phyloP scores from a whole-genome alignment of 2,329 filamentous ascomycete genomes.

The Didymella arachidicola region DNA sequence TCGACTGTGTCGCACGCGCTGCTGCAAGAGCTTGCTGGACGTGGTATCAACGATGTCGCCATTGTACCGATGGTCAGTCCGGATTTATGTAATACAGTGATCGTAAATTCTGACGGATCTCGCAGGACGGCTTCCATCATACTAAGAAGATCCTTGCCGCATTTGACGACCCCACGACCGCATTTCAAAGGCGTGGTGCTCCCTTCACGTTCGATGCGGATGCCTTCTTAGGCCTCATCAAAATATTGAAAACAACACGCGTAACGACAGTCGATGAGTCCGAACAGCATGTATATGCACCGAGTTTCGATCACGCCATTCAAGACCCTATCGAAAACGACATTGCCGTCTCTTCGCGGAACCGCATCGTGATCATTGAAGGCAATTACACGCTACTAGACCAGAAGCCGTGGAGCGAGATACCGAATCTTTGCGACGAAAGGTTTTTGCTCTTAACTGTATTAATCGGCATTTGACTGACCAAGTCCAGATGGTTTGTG shows the following conservation, averaged over 20 bases:
- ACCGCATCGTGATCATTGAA: conserved; percentile 34
- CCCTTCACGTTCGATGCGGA: conserved; percentile 39
- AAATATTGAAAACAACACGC: conserved; percentile 23
- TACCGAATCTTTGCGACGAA: conserved; percentile 28
- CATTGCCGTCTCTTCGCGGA: conserved; percentile 32
- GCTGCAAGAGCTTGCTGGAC: conserved; percentile 29
- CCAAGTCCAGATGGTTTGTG: conserved; percentile 33
- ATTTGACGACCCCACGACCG: conserved; percentile 29
- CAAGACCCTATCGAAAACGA: conserved; percentile 34
- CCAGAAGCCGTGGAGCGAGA: conserved; percentile 30
- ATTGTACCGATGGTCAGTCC: conserved; percentile 38
- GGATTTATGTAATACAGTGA: background rate
- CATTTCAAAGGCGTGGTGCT: conserved; percentile 36
- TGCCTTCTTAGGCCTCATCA: conserved; percentile 30
- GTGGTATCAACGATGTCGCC: conserved; percentile 29
- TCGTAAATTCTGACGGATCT: conserved; percentile 2
- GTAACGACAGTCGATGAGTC: conserved; percentile 27
- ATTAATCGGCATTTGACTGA: conserved; percentile 3
- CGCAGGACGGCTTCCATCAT: conserved; percentile 39
- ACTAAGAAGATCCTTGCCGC: conserved; percentile 29
- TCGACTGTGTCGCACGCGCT: conserved; percentile 37
- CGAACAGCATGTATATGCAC: conserved; percentile 28
- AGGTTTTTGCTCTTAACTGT: conserved; percentile 22
- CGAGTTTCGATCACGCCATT: conserved; percentile 37
- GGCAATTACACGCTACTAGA: conserved; percentile 40